phyloP scores from a whole-genome alignment of 768 basidiomycete species.

The Multifurca ochricompacta region DNA sequence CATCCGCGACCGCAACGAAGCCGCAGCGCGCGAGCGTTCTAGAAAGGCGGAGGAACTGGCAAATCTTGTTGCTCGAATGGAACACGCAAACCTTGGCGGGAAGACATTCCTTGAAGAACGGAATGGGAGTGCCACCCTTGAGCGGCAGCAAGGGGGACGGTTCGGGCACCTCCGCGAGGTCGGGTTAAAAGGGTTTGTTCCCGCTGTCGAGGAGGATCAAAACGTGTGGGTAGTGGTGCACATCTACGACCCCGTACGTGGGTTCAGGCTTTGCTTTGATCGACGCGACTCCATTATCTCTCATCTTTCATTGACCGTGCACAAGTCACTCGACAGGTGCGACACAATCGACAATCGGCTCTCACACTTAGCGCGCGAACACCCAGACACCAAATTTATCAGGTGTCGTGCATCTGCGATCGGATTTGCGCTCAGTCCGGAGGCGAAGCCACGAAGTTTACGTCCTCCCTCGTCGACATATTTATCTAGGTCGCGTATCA shows the following conservation, averaged over 20 bases:
- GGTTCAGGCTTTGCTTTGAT: background rate
- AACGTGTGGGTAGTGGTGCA: conserved; percentile 81
- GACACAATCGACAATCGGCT: conserved; percentile 62
- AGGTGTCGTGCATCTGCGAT: conserved; percentile 68
- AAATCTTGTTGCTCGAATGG: conserved; percentile 49
- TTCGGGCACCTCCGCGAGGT: conserved; percentile 82
- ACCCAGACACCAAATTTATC: conserved; percentile 74
- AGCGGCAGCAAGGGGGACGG: conserved; percentile 40
- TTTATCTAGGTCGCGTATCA: conserved; percentile 12
- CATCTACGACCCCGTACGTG: conserved; percentile 69
- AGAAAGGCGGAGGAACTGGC: conserved; percentile 46
- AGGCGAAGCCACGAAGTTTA: conserved; percentile 2
- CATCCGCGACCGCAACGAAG: conserved; percentile 73
- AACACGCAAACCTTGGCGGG: conserved; percentile 55
- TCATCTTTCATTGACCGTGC: background rate
- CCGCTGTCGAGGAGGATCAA: conserved; percentile 59
- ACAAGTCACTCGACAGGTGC: conserved; percentile 69
- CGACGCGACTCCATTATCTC: background rate
- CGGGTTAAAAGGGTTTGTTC: conserved; percentile 61
- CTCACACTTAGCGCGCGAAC: conserved; percentile 56
- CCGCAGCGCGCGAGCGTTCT: conserved; percentile 45
- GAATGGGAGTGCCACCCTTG: conserved; percentile 31
- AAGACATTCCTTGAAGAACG: conserved; percentile 77
- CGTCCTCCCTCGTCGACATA: conserved; percentile 16
- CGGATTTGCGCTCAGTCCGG: conserved; percentile 51